Percentiles rank a stretch among this genome's conserved stretches.
Conservation (phyloP, 352 stramenopile species). For the Pythium periplocum region DNA sequence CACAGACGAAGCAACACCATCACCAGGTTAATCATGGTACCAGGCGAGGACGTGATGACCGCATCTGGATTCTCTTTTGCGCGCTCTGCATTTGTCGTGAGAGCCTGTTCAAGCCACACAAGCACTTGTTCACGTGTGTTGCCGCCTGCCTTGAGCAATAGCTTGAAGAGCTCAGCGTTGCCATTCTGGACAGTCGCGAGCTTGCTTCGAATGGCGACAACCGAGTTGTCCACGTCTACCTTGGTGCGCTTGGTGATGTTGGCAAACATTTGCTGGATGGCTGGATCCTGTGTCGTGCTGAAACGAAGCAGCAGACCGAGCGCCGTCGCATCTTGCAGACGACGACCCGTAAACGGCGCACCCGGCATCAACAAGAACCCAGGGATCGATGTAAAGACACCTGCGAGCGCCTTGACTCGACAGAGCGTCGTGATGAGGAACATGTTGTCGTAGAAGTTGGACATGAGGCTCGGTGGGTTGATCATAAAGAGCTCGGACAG, state of each 20-base stretch:
- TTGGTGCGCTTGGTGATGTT: constrained; percentile 84
- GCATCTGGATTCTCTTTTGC: constrained; percentile 77
- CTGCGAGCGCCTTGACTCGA: constrained; percentile 61
- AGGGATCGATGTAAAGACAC: constrained; percentile 57
- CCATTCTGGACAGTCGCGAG: constrained; percentile 62
- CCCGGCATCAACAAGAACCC: constrained; percentile 65
- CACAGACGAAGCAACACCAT: constrained; percentile 74
- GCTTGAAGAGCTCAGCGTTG: constrained; percentile 57
- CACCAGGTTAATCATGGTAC: constrained; percentile 77
- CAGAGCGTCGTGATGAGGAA: constrained; percentile 52
- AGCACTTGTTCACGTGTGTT: constrained; percentile 54
- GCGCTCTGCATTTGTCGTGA: constrained; percentile 67
- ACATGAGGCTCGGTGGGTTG: constrained; percentile 69
- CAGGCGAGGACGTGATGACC: constrained; percentile 56
- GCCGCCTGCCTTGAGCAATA: constrained; percentile 59
- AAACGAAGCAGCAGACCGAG: constrained; percentile 72
- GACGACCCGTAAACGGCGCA: constrained; percentile 49
- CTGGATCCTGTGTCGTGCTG: constrained; percentile 62
- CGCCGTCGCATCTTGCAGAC: constrained; percentile 75
- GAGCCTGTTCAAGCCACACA: constrained; percentile 67
- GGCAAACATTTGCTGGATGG: constrained; percentile 73
- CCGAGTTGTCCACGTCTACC: constrained; percentile 70
- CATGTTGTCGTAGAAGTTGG: constrained; percentile 76
- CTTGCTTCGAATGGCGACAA: constrained; percentile 57
- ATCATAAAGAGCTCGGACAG: constrained; percentile 75